Evolutionary conservation across 2,329 filamentous ascomycete species (phyloP), one percentile per base, ranked within the genome.

Genomic region (Trichoderma lentiforme): DNA sequence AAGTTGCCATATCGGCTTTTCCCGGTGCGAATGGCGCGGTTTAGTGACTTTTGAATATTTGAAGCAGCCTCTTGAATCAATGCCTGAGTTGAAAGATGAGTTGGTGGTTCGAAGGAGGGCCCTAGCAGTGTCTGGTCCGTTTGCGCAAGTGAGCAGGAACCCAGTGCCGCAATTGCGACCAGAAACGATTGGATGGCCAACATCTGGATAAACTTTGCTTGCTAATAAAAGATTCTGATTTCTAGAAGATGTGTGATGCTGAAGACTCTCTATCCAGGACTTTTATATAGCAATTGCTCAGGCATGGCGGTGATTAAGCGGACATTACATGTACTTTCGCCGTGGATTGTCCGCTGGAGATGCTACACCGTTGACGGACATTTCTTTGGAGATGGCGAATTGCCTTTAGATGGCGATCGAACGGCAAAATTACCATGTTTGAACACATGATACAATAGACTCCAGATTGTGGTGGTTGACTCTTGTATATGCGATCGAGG

Each of bases 1-100:
- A 73, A 53, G 21, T 21, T 63, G 6, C 72, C 72, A 57, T 61
- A 74, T 3, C 28, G 43, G 15, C 62, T 70, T 15, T 62, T 28
- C 3, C 71, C 71, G 2, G 73, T 63, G 11, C 12, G 28, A 26
- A 73, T 58, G 6, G 61, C 53, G 6, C 56, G 32, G 11, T 73
- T 32, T 3, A 74, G 67, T 7, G 58, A 53, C 11, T 58, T 51
- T 43, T 24, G 36, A 18, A 74, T 66, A 5, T 32, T 60, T 4
- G 15, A 43, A 18, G 39, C 47, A 3, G 67, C 68, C 11, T 64
- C 15, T 32, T 26, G 39, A 34, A 72, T 28, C 1, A 51, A 15
- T 6, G 63, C 47, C 26, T 24, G 47, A 6, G 58, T 58, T 15
- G 28, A 24, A 5, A 64, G 18, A 47, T 60, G 61, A 15, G 58